Evolutionary conservation across 129 eudicot genomes (phyloP).

Genomic region (Lactuca sativa): DNA sequence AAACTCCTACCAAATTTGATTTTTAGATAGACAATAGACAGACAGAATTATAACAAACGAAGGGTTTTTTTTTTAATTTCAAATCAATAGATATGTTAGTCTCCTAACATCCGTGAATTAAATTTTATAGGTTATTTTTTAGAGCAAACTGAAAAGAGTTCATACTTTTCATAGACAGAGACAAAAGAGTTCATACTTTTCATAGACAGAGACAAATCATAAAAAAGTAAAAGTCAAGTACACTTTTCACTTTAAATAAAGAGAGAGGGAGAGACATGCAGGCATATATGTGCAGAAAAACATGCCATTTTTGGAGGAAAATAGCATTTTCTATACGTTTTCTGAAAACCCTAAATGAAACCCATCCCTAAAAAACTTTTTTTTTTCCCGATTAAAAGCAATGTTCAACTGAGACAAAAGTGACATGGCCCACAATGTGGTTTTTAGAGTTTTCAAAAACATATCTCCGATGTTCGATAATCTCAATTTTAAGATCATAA

Average conservation of each 20-base stretch:
- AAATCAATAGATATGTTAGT: too few relatives aligned
- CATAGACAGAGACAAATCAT: neutral
- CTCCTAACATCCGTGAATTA: too few relatives aligned
- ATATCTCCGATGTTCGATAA: neutral
- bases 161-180: too few relatives aligned
- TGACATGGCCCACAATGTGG: neutral
- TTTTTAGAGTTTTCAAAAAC: neutral
- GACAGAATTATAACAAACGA: too few relatives aligned
- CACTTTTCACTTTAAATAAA: neutral
- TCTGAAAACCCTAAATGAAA: constrained; percentile 4
- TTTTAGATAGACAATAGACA: too few relatives aligned
- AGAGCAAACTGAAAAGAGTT: too few relatives aligned
- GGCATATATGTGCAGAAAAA: neutral
- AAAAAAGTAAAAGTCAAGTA: too few relatives aligned
- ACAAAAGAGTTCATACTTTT: neutral
- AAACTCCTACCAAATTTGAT: too few relatives aligned
- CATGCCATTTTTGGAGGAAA: neutral
- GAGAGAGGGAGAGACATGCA: neutral
- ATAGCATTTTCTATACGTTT: neutral
- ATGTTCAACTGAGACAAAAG: neutral
- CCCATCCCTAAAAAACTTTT: neutral
- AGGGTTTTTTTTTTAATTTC: too few relatives aligned
- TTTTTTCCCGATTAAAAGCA: neutral
- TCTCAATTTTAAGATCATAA: neutral
- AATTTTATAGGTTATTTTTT: too few relatives aligned